Conservation (phyloP, 2,329 filamentous ascomycete genomes). For the Aspergillus candidus region DNA sequence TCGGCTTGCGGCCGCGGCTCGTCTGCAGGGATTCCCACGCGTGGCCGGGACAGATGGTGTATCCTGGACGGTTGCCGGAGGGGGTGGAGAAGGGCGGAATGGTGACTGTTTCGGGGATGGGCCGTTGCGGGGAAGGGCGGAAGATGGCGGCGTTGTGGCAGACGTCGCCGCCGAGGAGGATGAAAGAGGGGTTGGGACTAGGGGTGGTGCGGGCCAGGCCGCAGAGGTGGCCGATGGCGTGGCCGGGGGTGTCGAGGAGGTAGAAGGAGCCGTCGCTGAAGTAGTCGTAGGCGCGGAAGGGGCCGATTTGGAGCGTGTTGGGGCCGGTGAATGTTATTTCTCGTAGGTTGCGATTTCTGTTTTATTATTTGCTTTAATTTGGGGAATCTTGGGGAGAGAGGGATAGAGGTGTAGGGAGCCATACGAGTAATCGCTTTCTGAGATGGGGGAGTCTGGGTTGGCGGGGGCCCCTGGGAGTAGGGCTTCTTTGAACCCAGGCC, state of each 20-base stretch:
- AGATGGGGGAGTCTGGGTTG: conserved; percentile 12
- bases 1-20: background rate
- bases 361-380: no score
- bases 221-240: conserved; percentile 31
- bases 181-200: conserved; percentile 15
- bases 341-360: conserved; percentile 10
- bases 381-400: no score
- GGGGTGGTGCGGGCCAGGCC: conserved; percentile 22
- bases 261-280: conserved; percentile 54
- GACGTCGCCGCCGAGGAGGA: conserved; percentile 24
- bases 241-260: conserved; percentile 37
- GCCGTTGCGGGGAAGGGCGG: conserved; percentile 23
- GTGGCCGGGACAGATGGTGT: background rate
- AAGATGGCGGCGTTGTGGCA: conserved; percentile 23
- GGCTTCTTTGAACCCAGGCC: conserved; percentile 17
- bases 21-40: background rate
- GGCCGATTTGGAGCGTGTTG: conserved; percentile 20
- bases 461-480: conserved; percentile 16
- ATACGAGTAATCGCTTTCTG: conserved; percentile 12
- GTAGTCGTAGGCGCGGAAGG: conserved; percentile 42
- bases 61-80: no score
- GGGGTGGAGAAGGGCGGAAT: background rate
- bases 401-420: conserved; percentile 1
- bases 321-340: conserved; percentile 14
- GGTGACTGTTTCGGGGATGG: background rate